Base-by-base conservation (phyloP, 2,329 filamentous ascomycete species). In the Diaporthe sp. region DNA sequence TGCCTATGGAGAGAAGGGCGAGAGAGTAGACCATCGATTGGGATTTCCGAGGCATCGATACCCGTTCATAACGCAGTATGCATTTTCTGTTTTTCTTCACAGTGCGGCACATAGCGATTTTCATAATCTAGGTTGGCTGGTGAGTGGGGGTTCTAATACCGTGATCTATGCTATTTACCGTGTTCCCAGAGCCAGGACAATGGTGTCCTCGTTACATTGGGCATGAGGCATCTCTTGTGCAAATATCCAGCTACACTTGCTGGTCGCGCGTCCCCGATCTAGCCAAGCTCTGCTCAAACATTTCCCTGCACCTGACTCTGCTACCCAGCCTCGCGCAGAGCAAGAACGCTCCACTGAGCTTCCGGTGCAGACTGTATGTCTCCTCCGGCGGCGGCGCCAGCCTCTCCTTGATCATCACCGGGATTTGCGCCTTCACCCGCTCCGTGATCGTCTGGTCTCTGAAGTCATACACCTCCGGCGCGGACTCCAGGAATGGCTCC, bases 391-490 rank as follows among this genome's bases (percentile, higher is more conserved):
- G 97, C 33, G 97, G 96, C 22, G 95, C 92, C 28, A 99, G 85
- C 47, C 97, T 87, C 86, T 99, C 97, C 73, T 91, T 90, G 61
- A 99, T 88, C 97, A 99, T 99, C 71, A 97, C 87, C 22, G 97
- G 97, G 78, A 99, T 98, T 71, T 97, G 88, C 4, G 88, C 90
- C 80, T 96, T 92, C 74, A 99, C 96, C 58, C 97, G 90, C 81
- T 98, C 96, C 1, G 97, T 99, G 78, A 99, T 98, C 1, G 96
- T 99, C 87, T 99, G 97, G 80, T 96, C 92, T 75, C 90, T 87
- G 84, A 99, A 99, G 82, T 99, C 95, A 82, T 99, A 99, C 0
- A 97, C 85, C 68, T 94, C 93, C 0, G 95, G 94, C 0, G 95
- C 94, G 0, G 87, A 89, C 4, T 87, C 87, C 78, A 93, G 87